Conservation (phyloP, 2,329 filamentous ascomycete species). For the Harringtonia lauricola region DNA sequence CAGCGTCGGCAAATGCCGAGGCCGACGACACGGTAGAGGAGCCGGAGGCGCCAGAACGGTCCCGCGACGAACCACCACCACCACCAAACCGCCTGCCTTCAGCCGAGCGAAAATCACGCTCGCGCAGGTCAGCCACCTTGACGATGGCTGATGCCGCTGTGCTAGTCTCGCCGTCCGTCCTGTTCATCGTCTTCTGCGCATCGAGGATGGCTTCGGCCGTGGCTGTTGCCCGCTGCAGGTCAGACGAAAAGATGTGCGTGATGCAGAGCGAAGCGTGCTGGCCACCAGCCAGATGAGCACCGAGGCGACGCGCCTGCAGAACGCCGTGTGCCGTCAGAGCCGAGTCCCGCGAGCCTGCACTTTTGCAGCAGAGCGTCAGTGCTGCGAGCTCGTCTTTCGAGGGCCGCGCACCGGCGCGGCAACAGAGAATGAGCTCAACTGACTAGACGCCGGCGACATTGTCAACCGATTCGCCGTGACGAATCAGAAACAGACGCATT, state of each 20-base stretch:
- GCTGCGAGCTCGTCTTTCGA: not conserved
- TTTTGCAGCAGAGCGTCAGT: conserved; percentile 18
- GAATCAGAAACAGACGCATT: conserved; percentile 62
- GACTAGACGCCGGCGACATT: conserved; percentile 72
- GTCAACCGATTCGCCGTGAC: conserved; percentile 84
- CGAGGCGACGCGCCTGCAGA: conserved; percentile 65
- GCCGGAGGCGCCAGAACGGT: too few relatives aligned
- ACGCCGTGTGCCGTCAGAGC: conserved; percentile 71
- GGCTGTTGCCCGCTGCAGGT: conserved; percentile 60
- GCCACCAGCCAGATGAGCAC: conserved; percentile 41
- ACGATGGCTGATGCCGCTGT: conserved; percentile 17
- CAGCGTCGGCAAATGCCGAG: conserved; percentile 35
- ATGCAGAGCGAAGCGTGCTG: conserved; percentile 10
- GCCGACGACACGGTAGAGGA: too few relatives aligned
- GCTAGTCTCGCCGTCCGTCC: too few relatives aligned
- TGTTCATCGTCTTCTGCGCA: conserved; percentile 18
- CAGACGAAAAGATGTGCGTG: conserved; percentile 51
- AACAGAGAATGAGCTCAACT: conserved; percentile 20
- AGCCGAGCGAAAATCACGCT: conserved; percentile 63
- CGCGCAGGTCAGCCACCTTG: conserved; percentile 43
- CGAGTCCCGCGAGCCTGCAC: conserved; percentile 73
- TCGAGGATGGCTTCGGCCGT: conserved; percentile 58
- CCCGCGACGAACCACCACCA: too few relatives aligned
- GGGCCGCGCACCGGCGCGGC: too few relatives aligned
- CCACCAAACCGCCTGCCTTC: conserved; percentile 52